Base-by-base conservation (phyloP, 257 asterid species). In the Eucommia ulmoides region DNA sequence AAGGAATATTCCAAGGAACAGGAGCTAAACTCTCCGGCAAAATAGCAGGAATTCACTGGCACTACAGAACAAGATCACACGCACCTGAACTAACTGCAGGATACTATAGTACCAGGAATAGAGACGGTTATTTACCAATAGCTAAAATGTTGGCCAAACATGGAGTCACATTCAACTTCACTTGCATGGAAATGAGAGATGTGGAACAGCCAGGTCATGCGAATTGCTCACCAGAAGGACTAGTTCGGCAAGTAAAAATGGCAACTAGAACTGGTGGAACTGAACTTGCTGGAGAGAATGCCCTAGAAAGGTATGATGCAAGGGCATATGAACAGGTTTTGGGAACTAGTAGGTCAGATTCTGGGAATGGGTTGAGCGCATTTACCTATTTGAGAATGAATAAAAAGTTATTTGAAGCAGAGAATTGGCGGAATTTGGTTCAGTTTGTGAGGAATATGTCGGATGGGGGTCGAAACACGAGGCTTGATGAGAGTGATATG, bases 111-210 rank as follows among this genome's bases (percentile, higher is more conserved):
- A 42, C 48, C 1, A 42, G 48, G 19, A 10, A 42, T 42, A 3
- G 1, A 18, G 48, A 42, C 19, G 48, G 48, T 42, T 42, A 42
- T 21, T 9, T 15, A 18, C 48, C 48, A 42, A 16, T 42, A n/a
- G 48, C 48, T 16, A 19, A 16, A 42, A 42, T 42, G 48, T n/a
- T 42, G 3, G 48, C 20, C 2, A 42, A n/a, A 42, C 48, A 42
- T n/a, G 48, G 48, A 42, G 48, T 42, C 19, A 21, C 19, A 6
- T 42, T 42, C 9, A 42, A 42, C 48, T 42, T 42, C 20, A 42
- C 48, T 1, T 42, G 48, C 48, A 42, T 42, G 48, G 48, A 42
- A 42, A 42, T 42, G 48, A 42, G 48, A 42, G 48, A 42, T 16
- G 7, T 19, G 15, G 48, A 42, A 42, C 48, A 42, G 1, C 48